A percentile compares a stretch with the other conserved stretches of the same genome.
These are phyloP conservation scores for Pyrenochaeta sp. DNA, from an alignment of 2,329 filamentous ascomycete species.

Conservation along the genomic window DNA sequence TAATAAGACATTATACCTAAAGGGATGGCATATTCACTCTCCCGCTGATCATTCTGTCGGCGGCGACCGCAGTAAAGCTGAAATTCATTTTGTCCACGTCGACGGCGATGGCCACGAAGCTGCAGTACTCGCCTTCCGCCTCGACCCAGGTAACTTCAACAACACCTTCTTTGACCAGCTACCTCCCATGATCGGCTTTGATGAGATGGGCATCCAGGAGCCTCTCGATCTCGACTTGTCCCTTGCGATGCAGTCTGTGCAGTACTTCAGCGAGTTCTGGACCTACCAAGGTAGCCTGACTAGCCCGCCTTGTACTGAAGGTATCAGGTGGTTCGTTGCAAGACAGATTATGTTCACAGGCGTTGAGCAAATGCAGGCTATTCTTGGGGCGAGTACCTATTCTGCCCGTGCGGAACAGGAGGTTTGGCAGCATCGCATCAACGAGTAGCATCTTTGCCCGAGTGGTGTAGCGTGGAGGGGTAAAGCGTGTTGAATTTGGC, in stretches of 20 bases:
- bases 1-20: conserved; percentile 58
- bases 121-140: conserved; percentile 58
- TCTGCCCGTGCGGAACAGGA: conserved; percentile 55
- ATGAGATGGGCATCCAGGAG: conserved; percentile 38
- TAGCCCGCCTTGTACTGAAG: conserved; percentile 58
- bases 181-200: conserved; percentile 51
- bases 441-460: conserved; percentile 43
- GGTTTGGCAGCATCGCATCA: conserved; percentile 58
- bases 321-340: conserved; percentile 57
- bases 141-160: conserved; percentile 54
- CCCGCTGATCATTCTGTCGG: conserved; percentile 60
- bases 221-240: conserved; percentile 40
- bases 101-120: conserved; percentile 52
- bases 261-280: conserved; percentile 57
- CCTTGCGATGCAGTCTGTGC: conserved; percentile 48
- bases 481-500: too few species aligned
- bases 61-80: conserved; percentile 55
- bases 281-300: conserved; percentile 60
- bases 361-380: conserved; percentile 58
- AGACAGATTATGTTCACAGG: conserved; percentile 54
- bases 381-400: conserved; percentile 57
- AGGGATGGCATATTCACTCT: conserved; percentile 62
- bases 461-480: too few species aligned
- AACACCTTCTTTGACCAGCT: conserved; percentile 55
- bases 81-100: conserved; percentile 61